phyloP scores from a whole-genome alignment of 2,329 filamentous ascomycete genomes.

The Alternaria arbusti region DNA sequence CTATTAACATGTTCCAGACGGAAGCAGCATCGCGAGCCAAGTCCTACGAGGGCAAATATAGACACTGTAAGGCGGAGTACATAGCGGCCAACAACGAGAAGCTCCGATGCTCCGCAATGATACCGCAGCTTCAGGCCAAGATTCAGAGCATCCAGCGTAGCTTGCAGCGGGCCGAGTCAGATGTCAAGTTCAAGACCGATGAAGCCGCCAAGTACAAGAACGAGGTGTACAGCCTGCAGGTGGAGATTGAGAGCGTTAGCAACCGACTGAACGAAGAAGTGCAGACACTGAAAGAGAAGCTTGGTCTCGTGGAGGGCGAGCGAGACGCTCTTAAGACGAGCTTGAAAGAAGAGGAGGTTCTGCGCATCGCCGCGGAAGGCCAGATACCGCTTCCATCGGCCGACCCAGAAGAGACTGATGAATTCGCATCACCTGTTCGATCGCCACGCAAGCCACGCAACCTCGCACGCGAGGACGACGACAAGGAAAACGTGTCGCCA shows the following conservation, averaged over 20 bases:
- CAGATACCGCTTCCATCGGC: constrained; percentile 67
- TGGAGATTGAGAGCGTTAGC: constrained; percentile 66
- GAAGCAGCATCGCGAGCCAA: constrained; percentile 31
- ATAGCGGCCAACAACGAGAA: constrained; percentile 34
- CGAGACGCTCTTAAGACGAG: constrained; percentile 75
- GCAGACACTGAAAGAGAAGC: constrained; percentile 65
- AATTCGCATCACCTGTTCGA: constrained; percentile 68
- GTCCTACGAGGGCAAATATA: constrained; percentile 33
- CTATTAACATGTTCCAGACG: constrained; percentile 19
- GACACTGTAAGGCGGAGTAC: constrained; percentile 34
- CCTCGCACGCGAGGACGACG: constrained; percentile 49
- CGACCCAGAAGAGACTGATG: constrained; percentile 61
- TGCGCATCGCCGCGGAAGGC: constrained; percentile 74
- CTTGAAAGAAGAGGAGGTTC: constrained; percentile 75
- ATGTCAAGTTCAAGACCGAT: constrained; percentile 39
- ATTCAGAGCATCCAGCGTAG: constrained; percentile 37
- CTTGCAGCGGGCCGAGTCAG: constrained; percentile 35
- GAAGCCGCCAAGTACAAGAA: constrained; percentile 48
- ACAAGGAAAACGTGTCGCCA: constrained; percentile 56
- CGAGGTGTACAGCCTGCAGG: constrained; percentile 52
- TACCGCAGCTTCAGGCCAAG: constrained; percentile 39
- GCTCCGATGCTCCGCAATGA: constrained; percentile 23
- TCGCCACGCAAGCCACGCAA: constrained; percentile 54
- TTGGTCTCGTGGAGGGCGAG: constrained; percentile 73
- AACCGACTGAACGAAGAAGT: constrained; percentile 70